Evolutionary conservation across 345 rosid genomes (phyloP).

Genomic region (Pugionium dolabratum): DNA sequence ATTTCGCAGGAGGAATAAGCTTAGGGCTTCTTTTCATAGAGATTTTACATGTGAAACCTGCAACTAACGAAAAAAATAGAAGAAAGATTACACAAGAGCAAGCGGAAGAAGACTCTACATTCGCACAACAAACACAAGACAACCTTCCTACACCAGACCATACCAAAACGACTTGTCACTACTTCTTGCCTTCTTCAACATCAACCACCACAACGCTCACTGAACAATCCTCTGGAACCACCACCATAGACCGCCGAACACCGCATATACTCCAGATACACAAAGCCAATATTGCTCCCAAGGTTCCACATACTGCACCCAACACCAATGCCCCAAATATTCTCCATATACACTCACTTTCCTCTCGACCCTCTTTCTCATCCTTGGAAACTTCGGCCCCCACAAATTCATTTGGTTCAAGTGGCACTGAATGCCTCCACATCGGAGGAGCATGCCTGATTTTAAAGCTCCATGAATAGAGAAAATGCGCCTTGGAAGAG

Average conservation of each 20-base stretch:
- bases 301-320: conserved; percentile 64
- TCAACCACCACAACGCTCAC: conserved; percentile 37
- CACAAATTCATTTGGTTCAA: conserved; percentile 48
- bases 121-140: no score
- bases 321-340: conserved; percentile 58
- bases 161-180: no score
- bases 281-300: conserved; percentile 57
- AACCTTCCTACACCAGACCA: no score
- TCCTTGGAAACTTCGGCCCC: neutral
- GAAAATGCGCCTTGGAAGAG: conserved; percentile 53
- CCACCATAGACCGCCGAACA: conserved; percentile 59
- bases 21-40: no score
- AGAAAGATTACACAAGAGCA: no score
- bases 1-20: no score
- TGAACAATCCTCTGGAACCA: conserved; percentile 63
- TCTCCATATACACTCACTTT: conserved; percentile 50
- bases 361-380: conserved; percentile 1
- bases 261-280: conserved; percentile 67
- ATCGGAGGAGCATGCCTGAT: conserved; percentile 50
- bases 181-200: no score
- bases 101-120: no score
- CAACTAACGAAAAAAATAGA: no score
- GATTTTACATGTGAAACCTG: no score
- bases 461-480: conserved; percentile 70
- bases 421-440: conserved; percentile 76